These are phyloP conservation scores for Lasiodiplodia citricola DNA, from an alignment of 2,329 filamentous ascomycete genomes.

Conservation along the genomic window DNA sequence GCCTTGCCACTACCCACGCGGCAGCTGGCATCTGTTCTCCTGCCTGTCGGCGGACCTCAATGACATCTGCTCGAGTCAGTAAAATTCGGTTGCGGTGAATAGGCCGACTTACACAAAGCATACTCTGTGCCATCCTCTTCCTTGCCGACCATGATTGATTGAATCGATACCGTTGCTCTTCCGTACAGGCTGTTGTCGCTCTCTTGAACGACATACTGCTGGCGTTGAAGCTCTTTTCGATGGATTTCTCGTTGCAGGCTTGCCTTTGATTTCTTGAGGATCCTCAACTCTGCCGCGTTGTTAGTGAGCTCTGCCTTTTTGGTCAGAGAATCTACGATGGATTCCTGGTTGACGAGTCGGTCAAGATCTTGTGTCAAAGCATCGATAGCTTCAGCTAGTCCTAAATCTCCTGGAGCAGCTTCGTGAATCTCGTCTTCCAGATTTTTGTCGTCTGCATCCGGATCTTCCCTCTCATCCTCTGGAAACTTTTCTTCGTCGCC, in stretches of 20 bases:
- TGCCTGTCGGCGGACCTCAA: slow-evolving; percentile 88
- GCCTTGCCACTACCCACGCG: slow-evolving; percentile 87
- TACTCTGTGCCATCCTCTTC: slow-evolving; percentile 94
- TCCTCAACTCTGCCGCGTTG: slow-evolving; percentile 90
- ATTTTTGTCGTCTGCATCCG: slow-evolving; percentile 63
- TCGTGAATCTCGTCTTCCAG: slow-evolving; percentile 86
- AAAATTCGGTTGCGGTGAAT: background rate
- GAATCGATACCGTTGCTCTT: slow-evolving; percentile 86
- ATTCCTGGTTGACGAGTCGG: slow-evolving; percentile 83
- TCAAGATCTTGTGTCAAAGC: slow-evolving; percentile 90
- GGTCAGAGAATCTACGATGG: slow-evolving; percentile 87
- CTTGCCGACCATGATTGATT: slow-evolving; percentile 87
- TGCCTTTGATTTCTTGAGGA: slow-evolving; percentile 89
- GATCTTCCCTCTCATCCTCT: slow-evolving; percentile 83
- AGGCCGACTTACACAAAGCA: slow-evolving; percentile 70
- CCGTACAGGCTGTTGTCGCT: slow-evolving; percentile 97
- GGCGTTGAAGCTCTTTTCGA: slow-evolving; percentile 91
- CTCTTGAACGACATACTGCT: slow-evolving; percentile 97
- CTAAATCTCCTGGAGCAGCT: slow-evolving; percentile 91
- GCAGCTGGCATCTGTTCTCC: slow-evolving; percentile 97
- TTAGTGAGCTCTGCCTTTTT: slow-evolving; percentile 96
- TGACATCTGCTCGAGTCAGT: slow-evolving; percentile 63
- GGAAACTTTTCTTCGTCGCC: slow-evolving; percentile 84
- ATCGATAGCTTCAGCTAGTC: slow-evolving; percentile 89
- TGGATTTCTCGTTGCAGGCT: slow-evolving; percentile 92